Evolutionary conservation across 2,329 filamentous ascomycete genomes (phyloP).

Genomic region (Huntiella savannae): DNA sequence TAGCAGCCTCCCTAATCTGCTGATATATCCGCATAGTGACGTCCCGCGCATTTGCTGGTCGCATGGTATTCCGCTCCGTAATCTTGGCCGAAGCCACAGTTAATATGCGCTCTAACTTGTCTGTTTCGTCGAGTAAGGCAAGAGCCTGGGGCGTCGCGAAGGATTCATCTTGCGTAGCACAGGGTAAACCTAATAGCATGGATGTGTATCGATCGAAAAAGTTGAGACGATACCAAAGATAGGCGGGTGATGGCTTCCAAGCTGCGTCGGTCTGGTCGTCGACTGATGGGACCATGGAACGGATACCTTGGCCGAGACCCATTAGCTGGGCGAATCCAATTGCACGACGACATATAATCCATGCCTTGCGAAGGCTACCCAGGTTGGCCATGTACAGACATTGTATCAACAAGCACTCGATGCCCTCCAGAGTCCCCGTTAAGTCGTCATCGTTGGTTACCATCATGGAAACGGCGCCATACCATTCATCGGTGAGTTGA

Average conservation of each 20-base stretch:
- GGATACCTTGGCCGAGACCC: constrained; percentile 23
- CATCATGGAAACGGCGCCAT: constrained; percentile 18
- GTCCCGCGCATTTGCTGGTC: constrained; percentile 19
- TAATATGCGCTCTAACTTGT: constrained; percentile 27
- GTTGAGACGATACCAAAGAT: constrained; percentile 31
- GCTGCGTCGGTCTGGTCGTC: constrained; percentile 20
- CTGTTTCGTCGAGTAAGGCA: constrained; percentile 19
- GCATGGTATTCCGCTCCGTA: constrained; percentile 24
- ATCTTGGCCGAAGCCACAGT: constrained; percentile 25
- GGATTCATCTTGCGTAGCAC: constrained; percentile 22
- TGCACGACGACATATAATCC: constrained; percentile 31
- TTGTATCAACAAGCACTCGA: constrained; percentile 31
- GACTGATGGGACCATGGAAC: constrained; percentile 20
- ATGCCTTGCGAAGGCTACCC: constrained; percentile 34
- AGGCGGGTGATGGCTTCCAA: constrained; percentile 13
- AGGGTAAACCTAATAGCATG: constrained; percentile 30
- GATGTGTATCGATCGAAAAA: constrained; percentile 31
- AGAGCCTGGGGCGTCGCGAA: constrained; percentile 19
- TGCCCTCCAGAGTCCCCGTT: constrained; percentile 29
- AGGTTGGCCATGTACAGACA: constrained; percentile 30
- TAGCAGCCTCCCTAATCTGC: constrained; percentile 26
- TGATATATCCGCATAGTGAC: constrained; percentile 26
- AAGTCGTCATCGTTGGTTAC: constrained; percentile 34
- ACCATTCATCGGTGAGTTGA: constrained; percentile 17
- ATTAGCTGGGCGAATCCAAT: constrained; percentile 32